Percentiles rank a stretch among this genome's conserved stretches.
Evolutionary conservation across 1,284 basidiomycete species (phyloP).

Genomic region (Cerioporus squamosus): DNA sequence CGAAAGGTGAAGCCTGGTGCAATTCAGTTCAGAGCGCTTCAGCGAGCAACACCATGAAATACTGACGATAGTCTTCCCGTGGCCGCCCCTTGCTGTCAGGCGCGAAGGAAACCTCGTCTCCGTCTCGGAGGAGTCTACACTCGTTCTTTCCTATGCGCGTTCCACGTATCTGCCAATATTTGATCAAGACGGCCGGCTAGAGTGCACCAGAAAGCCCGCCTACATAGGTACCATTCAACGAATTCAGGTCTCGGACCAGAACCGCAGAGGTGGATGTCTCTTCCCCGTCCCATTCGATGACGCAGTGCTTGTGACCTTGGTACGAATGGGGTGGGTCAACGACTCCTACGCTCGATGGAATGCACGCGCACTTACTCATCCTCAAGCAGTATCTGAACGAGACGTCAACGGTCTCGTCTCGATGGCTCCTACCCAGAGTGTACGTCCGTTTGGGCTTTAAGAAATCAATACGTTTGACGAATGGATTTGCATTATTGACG

Average conservation of each 20-base stretch:
- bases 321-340: no score
- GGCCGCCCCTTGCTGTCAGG: not conserved
- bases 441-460: not conserved
- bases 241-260: conserved; percentile 63
- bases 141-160: conserved; percentile 36
- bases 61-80: not conserved
- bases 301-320: conserved; percentile 67
- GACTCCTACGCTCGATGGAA: no score
- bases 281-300: conserved; percentile 66
- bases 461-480: not conserved
- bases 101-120: not conserved
- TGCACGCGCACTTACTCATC: not conserved
- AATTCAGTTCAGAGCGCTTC: not conserved
- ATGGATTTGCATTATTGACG: not conserved
- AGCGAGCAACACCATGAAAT: not conserved
- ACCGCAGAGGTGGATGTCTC: conserved; percentile 56
- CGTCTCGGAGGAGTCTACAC: not conserved
- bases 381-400: not conserved
- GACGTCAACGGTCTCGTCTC: not conserved
- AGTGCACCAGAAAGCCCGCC: conserved; percentile 32
- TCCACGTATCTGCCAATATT: conserved; percentile 49
- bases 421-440: not conserved
- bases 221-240: conserved; percentile 84
- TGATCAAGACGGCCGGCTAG: no score
- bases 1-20: conserved; percentile 50